Percentiles rank a stretch among this genome's conserved stretches.
Conservation (phyloP, 1,284 basidiomycete genomes). For the Austroboletus olivaceoglutinosus region DNA sequence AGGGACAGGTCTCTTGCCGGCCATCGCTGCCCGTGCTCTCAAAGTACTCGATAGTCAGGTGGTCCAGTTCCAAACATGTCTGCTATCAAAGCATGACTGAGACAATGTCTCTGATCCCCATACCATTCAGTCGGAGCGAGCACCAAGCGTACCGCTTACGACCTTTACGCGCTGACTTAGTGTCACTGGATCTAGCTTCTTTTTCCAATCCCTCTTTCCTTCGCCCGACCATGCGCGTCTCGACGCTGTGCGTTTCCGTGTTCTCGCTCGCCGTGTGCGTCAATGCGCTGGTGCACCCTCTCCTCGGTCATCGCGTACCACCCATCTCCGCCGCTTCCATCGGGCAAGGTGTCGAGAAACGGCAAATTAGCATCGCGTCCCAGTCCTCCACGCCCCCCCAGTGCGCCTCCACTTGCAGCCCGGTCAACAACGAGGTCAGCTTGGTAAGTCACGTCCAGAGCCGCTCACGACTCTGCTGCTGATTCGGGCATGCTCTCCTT, state of each 20-base stretch:
- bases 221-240: constrained; percentile 15
- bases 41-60: too few species aligned
- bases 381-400: constrained; percentile 30
- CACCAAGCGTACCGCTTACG: constrained; percentile 5
- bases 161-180: not conserved
- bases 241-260: not conserved
- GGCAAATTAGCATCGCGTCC: constrained; percentile 15
- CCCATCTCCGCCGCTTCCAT: not conserved
- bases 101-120: not conserved
- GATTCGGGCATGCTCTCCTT: not conserved
- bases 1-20: too few species aligned
- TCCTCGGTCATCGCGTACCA: not conserved
- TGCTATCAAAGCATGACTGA: not conserved
- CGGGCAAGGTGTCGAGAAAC: not conserved
- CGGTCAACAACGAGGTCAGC: constrained; percentile 27
- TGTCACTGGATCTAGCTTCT: not conserved
- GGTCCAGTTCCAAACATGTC: not conserved
- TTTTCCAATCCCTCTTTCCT: not conserved
- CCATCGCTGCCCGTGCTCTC: too few species aligned
- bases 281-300: constrained; percentile 2
- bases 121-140: not conserved
- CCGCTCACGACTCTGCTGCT: not conserved
- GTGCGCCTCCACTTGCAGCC: constrained; percentile 37
- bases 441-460: constrained; percentile 15
- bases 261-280: constrained; percentile 8